Evolutionary conservation across 1,284 basidiomycete species (phyloP).

Genomic region (Ustilago hordei): DNA sequence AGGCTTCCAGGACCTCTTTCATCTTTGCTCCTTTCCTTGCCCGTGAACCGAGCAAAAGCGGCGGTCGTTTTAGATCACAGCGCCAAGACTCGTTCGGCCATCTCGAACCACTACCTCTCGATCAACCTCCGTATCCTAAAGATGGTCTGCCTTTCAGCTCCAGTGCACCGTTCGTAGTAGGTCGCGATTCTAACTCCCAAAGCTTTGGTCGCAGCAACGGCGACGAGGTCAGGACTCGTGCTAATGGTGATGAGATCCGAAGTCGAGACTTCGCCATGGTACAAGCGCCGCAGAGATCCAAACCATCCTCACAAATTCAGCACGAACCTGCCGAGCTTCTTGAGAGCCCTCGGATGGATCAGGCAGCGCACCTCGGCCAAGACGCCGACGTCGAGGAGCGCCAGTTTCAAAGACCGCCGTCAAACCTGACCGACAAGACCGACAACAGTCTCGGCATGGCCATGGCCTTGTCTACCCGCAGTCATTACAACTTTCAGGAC

Average conservation of each 20-base stretch:
- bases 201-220: constrained; percentile 3
- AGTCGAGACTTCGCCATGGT: constrained; percentile 22
- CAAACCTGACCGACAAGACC: constrained; percentile 29
- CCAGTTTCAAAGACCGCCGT: constrained; percentile 14
- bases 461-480: constrained; percentile 20
- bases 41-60: constrained; percentile 23
- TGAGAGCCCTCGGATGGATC: constrained; percentile 10
- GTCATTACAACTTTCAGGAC: constrained; percentile 27
- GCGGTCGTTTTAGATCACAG: constrained; percentile 10
- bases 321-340: constrained; percentile 21
- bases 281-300: not conserved
- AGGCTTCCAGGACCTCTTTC: constrained; percentile 20
- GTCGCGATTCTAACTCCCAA: constrained; percentile 19
- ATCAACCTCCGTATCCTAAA: constrained; percentile 19
- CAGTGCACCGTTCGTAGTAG: constrained; percentile 25
- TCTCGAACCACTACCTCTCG: constrained; percentile 23
- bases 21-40: constrained; percentile 50
- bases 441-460: constrained; percentile 27
- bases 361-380: constrained; percentile 2
- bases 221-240: constrained; percentile 8
- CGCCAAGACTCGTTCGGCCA: constrained; percentile 40
- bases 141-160: constrained; percentile 35
- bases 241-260: constrained; percentile 5
- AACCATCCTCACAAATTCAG: not conserved
- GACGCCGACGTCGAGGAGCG: constrained; percentile 4